A percentile compares a stretch with the other conserved stretches of the same genome.
These are phyloP conservation scores for Laguncularia racemosa DNA, from an alignment of 345 rosid genomes.

Conservation along the genomic window DNA sequence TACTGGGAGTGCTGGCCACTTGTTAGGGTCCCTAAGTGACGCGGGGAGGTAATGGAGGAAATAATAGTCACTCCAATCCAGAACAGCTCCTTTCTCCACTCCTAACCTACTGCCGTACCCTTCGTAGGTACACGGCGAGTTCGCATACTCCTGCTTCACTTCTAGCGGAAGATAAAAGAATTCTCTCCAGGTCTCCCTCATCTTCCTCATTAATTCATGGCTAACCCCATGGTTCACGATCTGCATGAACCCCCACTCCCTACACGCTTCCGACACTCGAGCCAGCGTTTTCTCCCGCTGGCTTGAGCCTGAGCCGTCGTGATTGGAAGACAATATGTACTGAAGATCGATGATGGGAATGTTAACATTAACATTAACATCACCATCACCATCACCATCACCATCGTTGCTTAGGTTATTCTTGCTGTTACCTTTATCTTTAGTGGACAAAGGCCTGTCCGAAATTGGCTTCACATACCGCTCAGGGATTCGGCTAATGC, in stretches of 20 bases:
- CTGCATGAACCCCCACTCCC: slow-evolving; percentile 91
- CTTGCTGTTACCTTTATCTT: background rate
- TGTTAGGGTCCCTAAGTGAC: slow-evolving; percentile 32
- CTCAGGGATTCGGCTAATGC: slow-evolving; percentile 41
- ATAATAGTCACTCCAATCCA: slow-evolving; percentile 96
- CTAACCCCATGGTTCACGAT: slow-evolving; percentile 83
- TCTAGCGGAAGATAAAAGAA: slow-evolving; percentile 76
- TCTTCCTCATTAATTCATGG: slow-evolving; percentile 38
- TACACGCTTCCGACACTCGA: slow-evolving; percentile 43
- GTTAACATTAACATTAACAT: no score
- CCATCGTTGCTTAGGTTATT: background rate
- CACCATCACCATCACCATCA: no score
- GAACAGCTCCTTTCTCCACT: slow-evolving; percentile 63
- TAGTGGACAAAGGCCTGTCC: slow-evolving; percentile 34
- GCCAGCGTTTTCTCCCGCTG: slow-evolving; percentile 18
- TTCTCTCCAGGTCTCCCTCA: slow-evolving; percentile 53
- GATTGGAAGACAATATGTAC: slow-evolving; percentile 6
- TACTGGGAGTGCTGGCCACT: slow-evolving; percentile 76
- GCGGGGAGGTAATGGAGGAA: slow-evolving; percentile 64
- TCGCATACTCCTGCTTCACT: slow-evolving; percentile 53
- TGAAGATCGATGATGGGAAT: slow-evolving; percentile 64
- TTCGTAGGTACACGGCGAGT: slow-evolving; percentile 74
- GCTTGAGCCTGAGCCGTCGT: slow-evolving; percentile 3
- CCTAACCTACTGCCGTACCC: slow-evolving; percentile 95
- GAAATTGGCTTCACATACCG: slow-evolving; percentile 46